phyloP scores from a whole-genome alignment of 169 alveolate genomes.

The Babesia bigemina region DNA sequence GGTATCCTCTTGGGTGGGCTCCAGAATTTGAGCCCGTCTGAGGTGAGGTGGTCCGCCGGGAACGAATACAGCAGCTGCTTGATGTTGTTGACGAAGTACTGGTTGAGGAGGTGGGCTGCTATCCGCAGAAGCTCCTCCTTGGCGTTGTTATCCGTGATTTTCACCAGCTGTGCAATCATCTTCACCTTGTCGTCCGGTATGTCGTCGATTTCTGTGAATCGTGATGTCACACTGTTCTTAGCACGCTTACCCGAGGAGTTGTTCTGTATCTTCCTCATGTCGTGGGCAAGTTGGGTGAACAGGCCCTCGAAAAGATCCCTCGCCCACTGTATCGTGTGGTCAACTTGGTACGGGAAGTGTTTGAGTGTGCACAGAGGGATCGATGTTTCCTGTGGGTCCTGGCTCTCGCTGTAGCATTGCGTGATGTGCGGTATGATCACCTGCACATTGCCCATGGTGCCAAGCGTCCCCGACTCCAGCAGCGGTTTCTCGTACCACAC shows the following conservation, averaged over 20 bases:
- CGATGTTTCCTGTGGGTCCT: slow-evolving; percentile 97
- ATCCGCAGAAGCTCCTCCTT: slow-evolving; percentile 78
- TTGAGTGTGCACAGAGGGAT: slow-evolving; percentile 94
- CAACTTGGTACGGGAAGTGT: slow-evolving; percentile 98
- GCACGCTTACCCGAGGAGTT: slow-evolving; percentile 79
- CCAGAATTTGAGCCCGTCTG: slow-evolving; percentile 97
- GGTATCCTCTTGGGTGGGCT: slow-evolving; percentile 99
- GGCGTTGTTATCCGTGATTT: slow-evolving; percentile 61
- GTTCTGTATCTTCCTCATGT: slow-evolving; percentile 88
- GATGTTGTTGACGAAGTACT: slow-evolving; percentile 89
- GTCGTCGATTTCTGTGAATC: slow-evolving; percentile 63
- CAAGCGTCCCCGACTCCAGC: slow-evolving; percentile 98
- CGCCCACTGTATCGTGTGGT: slow-evolving; percentile 99
- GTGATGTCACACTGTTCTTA: background rate
- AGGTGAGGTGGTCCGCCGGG: slow-evolving; percentile 93
- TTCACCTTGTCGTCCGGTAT: slow-evolving; percentile 64
- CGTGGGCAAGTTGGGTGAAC: slow-evolving; percentile 87
- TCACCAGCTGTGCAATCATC: slow-evolving; percentile 64
- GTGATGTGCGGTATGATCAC: slow-evolving; percentile 95
- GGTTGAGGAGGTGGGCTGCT: slow-evolving; percentile 86
- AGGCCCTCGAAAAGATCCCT: slow-evolving; percentile 95
- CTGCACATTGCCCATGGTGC: slow-evolving; percentile 96
- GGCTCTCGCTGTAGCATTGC: slow-evolving; percentile 96
- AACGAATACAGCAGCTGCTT: slow-evolving; percentile 90
- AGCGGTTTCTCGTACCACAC: slow-evolving; percentile 97